Evolutionary conservation across 2,329 filamentous ascomycete species (phyloP), one percentile per base, ranked within the genome.

Genomic region (Dothistroma septosporum): DNA sequence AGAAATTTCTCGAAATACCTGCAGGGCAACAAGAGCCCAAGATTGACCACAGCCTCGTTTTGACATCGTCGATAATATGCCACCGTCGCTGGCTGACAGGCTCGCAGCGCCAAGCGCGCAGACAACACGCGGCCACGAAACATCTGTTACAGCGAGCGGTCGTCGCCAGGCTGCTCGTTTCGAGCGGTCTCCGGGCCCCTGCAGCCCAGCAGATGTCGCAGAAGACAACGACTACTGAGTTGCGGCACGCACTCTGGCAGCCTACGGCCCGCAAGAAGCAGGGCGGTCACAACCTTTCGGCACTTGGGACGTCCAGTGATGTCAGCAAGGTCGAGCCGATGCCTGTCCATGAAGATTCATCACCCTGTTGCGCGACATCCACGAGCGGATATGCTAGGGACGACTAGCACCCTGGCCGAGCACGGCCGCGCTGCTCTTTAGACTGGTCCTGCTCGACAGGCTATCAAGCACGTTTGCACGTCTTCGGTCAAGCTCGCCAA

Each of bases 221-320:
- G 50, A 62, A 57, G 44, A 56, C 53, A 55, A 57, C 46, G 48
- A 49, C 60, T 59, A 53, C 37, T 52, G 61, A 32, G 37, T 59
- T 58, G 58, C 61, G 63, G 57, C 59, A 57, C 60, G 58, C 52
- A 22, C 58, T 55, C 47, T 44, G 14, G 33, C 57, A 59, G 44
- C 57, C 59, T 50, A 28, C 47, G 31, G 31, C 50, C n/a, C n/a
- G 50, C 50, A 9, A 14, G 31, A 53, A 35, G 59, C 57, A 58
- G 58, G 57, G 63, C 63, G 61, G 59, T 41, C 63, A 60, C 61
- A 61, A 47, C 57, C 60, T 61, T 65, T 66, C 64, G 64, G 64
- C 62, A 66, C 64, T 66, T 63, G 59, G 47, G 54, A 61, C 55
- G 62, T 63, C 62, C 65, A 60, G 62, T 66, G 58, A 64, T 66